phyloP scores from a whole-genome alignment of 768 basidiomycete genomes.

The Termitomyces eurrhizus region DNA sequence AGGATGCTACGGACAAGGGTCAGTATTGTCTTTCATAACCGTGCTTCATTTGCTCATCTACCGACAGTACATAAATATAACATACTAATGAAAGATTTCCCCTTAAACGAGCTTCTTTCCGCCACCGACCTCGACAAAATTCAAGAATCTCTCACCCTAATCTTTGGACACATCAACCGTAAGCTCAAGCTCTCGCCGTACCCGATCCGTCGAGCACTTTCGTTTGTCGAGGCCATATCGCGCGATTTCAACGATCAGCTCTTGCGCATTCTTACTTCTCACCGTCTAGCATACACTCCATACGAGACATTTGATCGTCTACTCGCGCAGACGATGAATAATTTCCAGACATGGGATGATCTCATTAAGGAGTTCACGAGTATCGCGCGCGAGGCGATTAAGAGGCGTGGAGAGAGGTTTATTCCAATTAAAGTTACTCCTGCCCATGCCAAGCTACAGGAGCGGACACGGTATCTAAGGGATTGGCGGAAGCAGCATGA shows the following conservation, averaged over 20 bases:
- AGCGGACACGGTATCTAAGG: slow-evolving; percentile 78
- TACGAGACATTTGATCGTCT: slow-evolving; percentile 93
- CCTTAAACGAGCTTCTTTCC: slow-evolving; percentile 92
- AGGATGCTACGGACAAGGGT: slow-evolving; percentile 89
- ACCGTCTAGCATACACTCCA: slow-evolving; percentile 89
- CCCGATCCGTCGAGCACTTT: slow-evolving; percentile 92
- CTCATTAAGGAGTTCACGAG: slow-evolving; percentile 89
- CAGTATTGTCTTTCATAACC: slow-evolving; percentile 21
- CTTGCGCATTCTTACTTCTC: slow-evolving; percentile 83
- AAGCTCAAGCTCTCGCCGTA: slow-evolving; percentile 96
- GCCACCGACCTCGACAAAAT: slow-evolving; percentile 96
- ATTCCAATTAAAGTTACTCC: slow-evolving; percentile 94
- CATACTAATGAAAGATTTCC: slow-evolving; percentile 98
- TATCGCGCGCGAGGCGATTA: slow-evolving; percentile 87
- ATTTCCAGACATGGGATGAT: slow-evolving; percentile 89
- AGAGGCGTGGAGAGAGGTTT: slow-evolving; percentile 87
- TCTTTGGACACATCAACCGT: slow-evolving; percentile 93
- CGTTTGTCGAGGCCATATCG: slow-evolving; percentile 97
- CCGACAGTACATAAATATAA: slow-evolving; percentile 92
- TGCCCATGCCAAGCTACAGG: slow-evolving; percentile 89
- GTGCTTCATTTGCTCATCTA: background rate
- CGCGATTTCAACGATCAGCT: slow-evolving; percentile 96
- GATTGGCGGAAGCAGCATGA: slow-evolving; percentile 98
- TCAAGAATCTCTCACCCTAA: slow-evolving; percentile 80
- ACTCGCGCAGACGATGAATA: slow-evolving; percentile 66